These are phyloP conservation scores for Ceratocystis lukuohia DNA, from an alignment of 2,329 filamentous ascomycete species.

Conservation along the genomic window DNA sequence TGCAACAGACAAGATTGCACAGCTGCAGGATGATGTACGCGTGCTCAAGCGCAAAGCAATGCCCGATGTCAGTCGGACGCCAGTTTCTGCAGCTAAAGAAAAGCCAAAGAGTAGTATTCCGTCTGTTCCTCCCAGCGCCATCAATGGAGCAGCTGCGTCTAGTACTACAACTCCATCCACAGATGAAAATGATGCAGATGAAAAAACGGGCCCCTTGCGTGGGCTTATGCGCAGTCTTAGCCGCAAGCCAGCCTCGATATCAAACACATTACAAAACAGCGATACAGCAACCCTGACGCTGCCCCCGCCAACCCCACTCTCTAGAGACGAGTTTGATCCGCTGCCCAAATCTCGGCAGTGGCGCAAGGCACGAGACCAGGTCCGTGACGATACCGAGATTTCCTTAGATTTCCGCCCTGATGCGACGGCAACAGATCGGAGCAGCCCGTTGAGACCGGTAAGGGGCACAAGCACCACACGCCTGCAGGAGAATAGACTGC, in stretches of 20 bases:
- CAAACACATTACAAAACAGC: neutral
- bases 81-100: neutral
- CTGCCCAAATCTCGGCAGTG: constrained; percentile 11
- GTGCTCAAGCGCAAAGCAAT: constrained; percentile 24
- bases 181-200: neutral
- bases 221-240: neutral
- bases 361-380: constrained; percentile 28
- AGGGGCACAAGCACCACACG: neutral
- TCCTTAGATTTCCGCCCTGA: constrained; percentile 13
- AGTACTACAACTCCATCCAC: constrained; percentile 1
- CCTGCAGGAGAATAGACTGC: neutral
- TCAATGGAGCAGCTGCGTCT: neutral
- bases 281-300: neutral
- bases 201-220: constrained; percentile 4
- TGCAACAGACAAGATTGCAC: constrained; percentile 43
- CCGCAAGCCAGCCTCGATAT: neutral
- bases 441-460: constrained; percentile 10
- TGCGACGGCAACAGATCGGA: constrained; percentile 9
- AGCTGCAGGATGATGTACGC: constrained; percentile 41
- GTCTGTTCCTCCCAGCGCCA: neutral
- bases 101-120: neutral
- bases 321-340: neutral
- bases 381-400: constrained; percentile 25
- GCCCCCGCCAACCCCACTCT: neutral
- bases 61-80: neutral